Conservation (phyloP, 306 rosid genomes). For the Arachis hypogaea region DNA sequence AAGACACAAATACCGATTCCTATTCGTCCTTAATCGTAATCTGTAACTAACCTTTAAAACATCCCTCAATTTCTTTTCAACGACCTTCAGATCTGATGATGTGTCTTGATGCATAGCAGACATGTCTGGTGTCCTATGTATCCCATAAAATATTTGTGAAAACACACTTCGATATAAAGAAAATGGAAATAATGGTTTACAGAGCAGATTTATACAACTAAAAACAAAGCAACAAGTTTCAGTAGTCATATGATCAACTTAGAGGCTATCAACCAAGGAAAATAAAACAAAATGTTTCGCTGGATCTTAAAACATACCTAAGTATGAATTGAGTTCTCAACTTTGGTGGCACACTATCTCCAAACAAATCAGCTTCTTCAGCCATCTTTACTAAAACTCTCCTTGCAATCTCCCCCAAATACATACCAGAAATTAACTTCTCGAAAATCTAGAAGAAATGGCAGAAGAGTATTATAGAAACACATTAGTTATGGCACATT, state of each 20-base stretch:
- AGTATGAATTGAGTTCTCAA: conserved; percentile 76
- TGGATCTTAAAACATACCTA: conserved; percentile 52
- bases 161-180: conserved; percentile 22
- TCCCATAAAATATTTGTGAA: conserved; percentile 28
- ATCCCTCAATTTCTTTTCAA: conserved; percentile 72
- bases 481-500: neutral
- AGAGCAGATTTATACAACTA: conserved; percentile 31
- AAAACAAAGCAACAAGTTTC: conserved; percentile 1
- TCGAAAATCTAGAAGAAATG: conserved; percentile 75
- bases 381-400: conserved; percentile 84
- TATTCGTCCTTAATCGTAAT: neutral
- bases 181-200: conserved; percentile 1
- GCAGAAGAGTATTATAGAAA: conserved; percentile 36
- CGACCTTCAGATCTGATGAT: conserved; percentile 80
- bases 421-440: conserved; percentile 97
- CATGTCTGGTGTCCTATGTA: conserved; percentile 88
- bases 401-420: conserved; percentile 88
- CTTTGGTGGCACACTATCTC: conserved; percentile 81
- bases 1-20: conserved; percentile 14
- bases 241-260: neutral
- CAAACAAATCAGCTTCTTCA: conserved; percentile 87
- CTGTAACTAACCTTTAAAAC: conserved; percentile 66
- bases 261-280: neutral
- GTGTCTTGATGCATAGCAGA: conserved; percentile 89
- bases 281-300: conserved; percentile 6